Evolutionary conservation across 805 yeast genomes (phyloP), one percentile per base, ranked within the genome.

Genomic region (Ogataea nakhonphanomensis): DNA sequence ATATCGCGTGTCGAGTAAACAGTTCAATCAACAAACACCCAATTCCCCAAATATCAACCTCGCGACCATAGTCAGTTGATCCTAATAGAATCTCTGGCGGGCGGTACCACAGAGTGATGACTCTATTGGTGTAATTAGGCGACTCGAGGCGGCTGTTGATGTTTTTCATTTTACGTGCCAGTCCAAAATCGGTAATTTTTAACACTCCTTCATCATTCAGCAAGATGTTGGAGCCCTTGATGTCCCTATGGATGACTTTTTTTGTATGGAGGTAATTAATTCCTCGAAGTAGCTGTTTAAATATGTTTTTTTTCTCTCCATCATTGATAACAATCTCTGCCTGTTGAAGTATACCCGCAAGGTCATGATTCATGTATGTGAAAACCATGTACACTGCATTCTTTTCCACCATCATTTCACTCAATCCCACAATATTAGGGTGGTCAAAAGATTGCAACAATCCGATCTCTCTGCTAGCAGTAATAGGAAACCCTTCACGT

Each of bases 41-140:
- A 45, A 88, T 81, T 0, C 98, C 96, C 99, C 99, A 93, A 50
- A 88, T 80, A 58, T 93, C 99, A 8, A 93, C 93, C 53, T 86
- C 96, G 29, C 88, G 66, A 0, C 90, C 93, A 62, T 93, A 93
- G 43, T 80, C 81, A 0, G 98, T 90, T 0, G 95, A 80, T 1
- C 99, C 99, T 43, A 93, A 63, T 27, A 93, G 66, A 24, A 93
- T 71, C 61, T 91, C 99, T 0, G 98, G 98, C 1, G 99, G 99
- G 44, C 99, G 74, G 61, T 93, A 91, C 99, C 99, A 93, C 27
- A 93, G 67, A 0, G 99, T 93, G 39, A 93, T 93, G 29, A 93
- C 98, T 41, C 99, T 67, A 59, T 93, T 93, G 2, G 99, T 91
- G 62, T 91, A 91, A 53, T 89, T 93, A 3, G 86, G 84, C 14